Evolutionary conservation across 75 land plant genomes (phyloP).

Genomic region (Sequoiadendron giganteum): DNA sequence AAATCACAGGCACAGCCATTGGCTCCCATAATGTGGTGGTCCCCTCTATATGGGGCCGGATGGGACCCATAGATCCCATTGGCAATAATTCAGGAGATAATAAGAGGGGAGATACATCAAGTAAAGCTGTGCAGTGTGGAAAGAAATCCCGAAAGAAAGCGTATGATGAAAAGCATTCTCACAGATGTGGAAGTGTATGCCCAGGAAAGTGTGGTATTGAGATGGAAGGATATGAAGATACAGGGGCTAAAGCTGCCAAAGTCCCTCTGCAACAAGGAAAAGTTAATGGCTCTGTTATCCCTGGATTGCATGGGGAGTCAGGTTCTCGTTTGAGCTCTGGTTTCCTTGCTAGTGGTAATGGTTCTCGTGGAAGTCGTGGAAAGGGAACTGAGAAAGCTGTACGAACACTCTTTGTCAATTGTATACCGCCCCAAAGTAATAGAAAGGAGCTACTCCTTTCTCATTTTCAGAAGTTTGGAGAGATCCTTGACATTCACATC

Average conservation of each 20-base stretch:
- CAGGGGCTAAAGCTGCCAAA: neutral
- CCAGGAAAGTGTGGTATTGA: slow-evolving; percentile 21
- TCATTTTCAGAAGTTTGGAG: slow-evolving; percentile 94
- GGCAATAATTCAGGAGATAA: neutral
- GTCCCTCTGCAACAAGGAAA: slow-evolving; percentile 13
- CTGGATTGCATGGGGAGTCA: slow-evolving; percentile 5
- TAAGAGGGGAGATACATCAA: neutral
- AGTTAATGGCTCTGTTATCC: slow-evolving; percentile 13
- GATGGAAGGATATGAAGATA: slow-evolving; percentile 12
- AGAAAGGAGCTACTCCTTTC: slow-evolving; percentile 62
- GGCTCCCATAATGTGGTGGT: slow-evolving; percentile 29
- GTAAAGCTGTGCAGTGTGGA: neutral
- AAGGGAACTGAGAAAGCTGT: slow-evolving; percentile 63
- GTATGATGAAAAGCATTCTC: slow-evolving; percentile 2
- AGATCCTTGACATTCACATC: slow-evolving; percentile 85
- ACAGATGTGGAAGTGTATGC: neutral
- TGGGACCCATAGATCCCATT: slow-evolving; percentile 19
- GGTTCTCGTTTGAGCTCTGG: slow-evolving; percentile 14
- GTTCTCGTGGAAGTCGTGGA: slow-evolving; percentile 21
- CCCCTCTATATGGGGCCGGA: slow-evolving; percentile 70
- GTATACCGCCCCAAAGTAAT: slow-evolving; percentile 75
- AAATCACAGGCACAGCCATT: slow-evolving; percentile 16
- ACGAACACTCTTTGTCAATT: slow-evolving; percentile 82
- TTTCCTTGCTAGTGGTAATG: slow-evolving; percentile 12
- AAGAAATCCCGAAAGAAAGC: neutral